Base-by-base conservation (phyloP, 2,329 filamentous ascomycete species). In the Pseudogymnoascus verrucosus region DNA sequence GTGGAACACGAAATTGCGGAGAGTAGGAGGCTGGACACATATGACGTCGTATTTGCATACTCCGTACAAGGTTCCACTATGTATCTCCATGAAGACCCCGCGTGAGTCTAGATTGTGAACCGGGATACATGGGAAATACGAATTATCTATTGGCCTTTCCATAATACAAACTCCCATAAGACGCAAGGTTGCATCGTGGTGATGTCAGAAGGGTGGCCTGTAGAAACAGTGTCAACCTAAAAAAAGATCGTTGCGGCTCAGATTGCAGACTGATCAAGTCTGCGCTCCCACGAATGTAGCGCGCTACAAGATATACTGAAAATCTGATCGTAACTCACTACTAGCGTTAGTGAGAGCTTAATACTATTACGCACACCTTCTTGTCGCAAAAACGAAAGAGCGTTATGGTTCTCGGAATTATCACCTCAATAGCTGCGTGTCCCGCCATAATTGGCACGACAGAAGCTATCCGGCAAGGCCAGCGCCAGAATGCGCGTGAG, bases 381-480 rank as follows among this genome's bases (percentile, higher is more conserved):
- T 23, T 16, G 11, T 54, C 14, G 44, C 44, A 28, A 28, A 28
- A 23, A 28, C 44, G 14, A 54, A 54, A 31, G 44, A 28, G 23
- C 23, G 14, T 4, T 28, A 72, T 72, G 70, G 65, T 68, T 44
- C 64, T 72, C 26, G 70, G 70, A 11, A 72, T 72, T 21, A 64
- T 72, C 60, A 72, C 71, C 5, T 72, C 71, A 8, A 71, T 72
- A 11, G 71, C 71, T 16, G 71, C 71, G 2, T 72, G 71, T 62
- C 79, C 79, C 39, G 78, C 78, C 5, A 78, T 79, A 42, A 79
- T 78, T 8, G 79, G 79, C 42, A 75, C 78, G 14, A 73, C 77
- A 8, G 75, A 80, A 66, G 79, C 75, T 2, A 72, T 76, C 16
- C 75, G 74, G 65, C 77, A 78, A 65, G 77, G 80, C 62, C 77